Evolutionary conservation across 2,329 filamentous ascomycete genomes (phyloP), one percentile per base, ranked within the genome.

Genomic region (Sphaerulina musiva): DNA sequence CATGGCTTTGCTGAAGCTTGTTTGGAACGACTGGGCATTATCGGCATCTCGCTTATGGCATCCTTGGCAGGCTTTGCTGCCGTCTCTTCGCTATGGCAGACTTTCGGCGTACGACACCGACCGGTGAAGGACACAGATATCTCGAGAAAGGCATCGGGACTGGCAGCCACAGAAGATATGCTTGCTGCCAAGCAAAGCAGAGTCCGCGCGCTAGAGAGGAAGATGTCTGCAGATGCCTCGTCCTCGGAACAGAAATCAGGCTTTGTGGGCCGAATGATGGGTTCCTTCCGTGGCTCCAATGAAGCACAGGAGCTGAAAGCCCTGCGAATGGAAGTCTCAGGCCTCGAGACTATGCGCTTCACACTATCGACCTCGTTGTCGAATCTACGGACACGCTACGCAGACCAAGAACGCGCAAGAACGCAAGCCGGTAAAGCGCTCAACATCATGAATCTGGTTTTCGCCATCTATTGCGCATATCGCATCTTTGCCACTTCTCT

Each of bases 1-100:
- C 72, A 76, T 53, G 72, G 70, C 23, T 74, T 82, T 50, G 78
- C 75, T 45, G 78, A 82, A 62, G 79, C 78, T 32, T 81, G 79
- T 62, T 66, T 82, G 44, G 79, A 81, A 60, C 70, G 89, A 43
- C 83, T 95, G 26, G 89, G 89, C 10, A 85, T 95, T 40, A 89
- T 95, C 58, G 89, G 89, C 3, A 89, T 93, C 53, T 84, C 86
- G 46, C 73, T 93, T 50, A 95, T 95, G 88, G 89, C 89, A 12
- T 78, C 91, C 11, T 75, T 95, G n/a, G 89, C 89, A 6, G 89
- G 89, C 0, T 95, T 95, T 64, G 89, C 89, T 5, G 88, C 88
- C n/a, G 86, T 95, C 34, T 91, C 87, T 23, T 86, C 87, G 1
- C 83, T 90, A 1, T 95, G 89, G 88, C 86, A 95, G 66, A 88